These are phyloP conservation scores for Eucalyptus pauciflora DNA, from an alignment of 345 rosid species.

Conservation along the genomic window DNA sequence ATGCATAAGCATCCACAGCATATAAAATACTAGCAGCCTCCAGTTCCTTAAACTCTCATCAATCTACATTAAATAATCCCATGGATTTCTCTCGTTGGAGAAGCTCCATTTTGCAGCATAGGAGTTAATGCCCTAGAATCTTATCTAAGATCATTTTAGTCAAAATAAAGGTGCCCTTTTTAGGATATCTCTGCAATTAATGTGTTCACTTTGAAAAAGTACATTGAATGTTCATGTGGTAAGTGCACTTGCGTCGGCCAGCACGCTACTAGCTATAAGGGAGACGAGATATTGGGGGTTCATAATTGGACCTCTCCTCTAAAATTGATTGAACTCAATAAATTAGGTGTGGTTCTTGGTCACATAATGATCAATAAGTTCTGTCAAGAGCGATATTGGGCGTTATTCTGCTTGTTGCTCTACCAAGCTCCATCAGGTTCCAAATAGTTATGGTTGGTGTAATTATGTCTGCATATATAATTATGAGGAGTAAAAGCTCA, in stretches of 20 bases:
- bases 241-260: neutral
- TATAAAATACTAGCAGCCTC: neutral
- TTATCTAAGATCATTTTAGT: neutral
- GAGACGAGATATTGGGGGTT: neutral
- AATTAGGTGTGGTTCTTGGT: neutral
- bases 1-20: neutral
- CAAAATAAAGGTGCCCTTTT: neutral
- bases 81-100: neutral
- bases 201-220: neutral
- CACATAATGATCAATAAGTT: neutral
- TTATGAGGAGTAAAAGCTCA: neutral
- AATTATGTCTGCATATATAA: neutral
- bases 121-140: neutral
- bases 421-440: neutral
- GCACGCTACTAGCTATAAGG: neutral
- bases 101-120: neutral
- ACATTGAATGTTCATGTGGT: neutral
- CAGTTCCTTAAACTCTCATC: neutral
- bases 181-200: neutral
- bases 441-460: neutral
- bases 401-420: neutral
- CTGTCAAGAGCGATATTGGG: neutral
- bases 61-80: neutral
- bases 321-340: neutral
- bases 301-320: neutral